Evolutionary conservation across 2,329 filamentous ascomycete species (phyloP).

Genomic region (Botrytis fabae): DNA sequence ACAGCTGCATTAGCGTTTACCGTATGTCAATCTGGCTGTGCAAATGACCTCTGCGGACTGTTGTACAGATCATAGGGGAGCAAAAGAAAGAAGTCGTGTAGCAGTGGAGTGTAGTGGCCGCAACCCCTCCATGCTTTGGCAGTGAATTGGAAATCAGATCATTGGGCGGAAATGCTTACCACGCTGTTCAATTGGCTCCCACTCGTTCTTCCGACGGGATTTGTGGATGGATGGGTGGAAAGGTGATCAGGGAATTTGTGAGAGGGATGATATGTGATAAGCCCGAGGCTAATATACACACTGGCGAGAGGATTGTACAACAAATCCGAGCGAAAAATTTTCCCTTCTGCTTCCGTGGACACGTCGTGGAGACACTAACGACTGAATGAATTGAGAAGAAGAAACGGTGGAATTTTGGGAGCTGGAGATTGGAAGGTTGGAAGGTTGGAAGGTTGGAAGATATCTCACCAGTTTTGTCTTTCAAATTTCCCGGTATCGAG

Average conservation of each 20-base stretch:
- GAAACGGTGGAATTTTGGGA: background rate
- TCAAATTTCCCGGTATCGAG: background rate
- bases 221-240: background rate
- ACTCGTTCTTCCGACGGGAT: background rate
- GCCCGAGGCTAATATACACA: constrained; percentile 4
- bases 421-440: background rate
- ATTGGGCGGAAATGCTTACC: constrained; percentile 3
- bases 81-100: background rate
- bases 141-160: background rate
- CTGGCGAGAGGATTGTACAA: background rate
- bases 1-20: constrained; percentile 12
- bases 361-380: background rate
- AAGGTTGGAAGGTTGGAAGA: background rate
- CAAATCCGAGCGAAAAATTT: background rate
- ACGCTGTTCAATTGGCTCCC: background rate
- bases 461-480: constrained; percentile 2
- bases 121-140: background rate
- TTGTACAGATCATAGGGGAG: background rate
- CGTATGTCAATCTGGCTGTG: constrained; percentile 4
- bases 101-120: background rate
- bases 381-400: background rate
- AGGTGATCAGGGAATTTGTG: background rate
- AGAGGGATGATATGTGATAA: background rate
- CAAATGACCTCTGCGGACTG: background rate
- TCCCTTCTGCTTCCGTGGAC: background rate